A percentile compares a stretch with the other conserved stretches of the same genome.
These are phyloP conservation scores for Schizochytrium sp. DNA, from an alignment of 108 stramenopile species.

Conservation along the genomic window DNA sequence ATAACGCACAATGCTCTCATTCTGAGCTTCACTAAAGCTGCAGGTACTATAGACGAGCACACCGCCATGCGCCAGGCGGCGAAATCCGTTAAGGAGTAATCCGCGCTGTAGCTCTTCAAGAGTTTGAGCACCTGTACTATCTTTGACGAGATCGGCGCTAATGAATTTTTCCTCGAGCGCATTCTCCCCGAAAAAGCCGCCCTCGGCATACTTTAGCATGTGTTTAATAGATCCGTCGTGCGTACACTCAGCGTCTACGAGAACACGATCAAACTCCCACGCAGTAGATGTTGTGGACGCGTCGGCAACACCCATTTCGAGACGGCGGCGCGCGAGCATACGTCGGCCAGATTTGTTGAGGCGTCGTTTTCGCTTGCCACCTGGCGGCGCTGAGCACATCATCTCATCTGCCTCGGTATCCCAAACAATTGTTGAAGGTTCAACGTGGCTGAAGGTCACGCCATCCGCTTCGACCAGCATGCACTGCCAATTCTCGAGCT, in stretches of 20 bases:
- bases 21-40: constrained; percentile 69
- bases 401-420: constrained; percentile 40
- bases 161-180: background rate
- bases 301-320: background rate
- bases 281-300: background rate
- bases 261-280: constrained; percentile 62
- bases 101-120: constrained; percentile 66
- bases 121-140: background rate
- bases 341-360: constrained; percentile 74
- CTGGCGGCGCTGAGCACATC: background rate
- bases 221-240: constrained; percentile 76
- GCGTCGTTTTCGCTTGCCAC: constrained; percentile 61
- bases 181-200: background rate
- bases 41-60: constrained; percentile 80
- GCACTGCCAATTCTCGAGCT: constrained; percentile 25
- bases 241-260: constrained; percentile 89
- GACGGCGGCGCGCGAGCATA: constrained; percentile 48
- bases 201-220: constrained; percentile 22
- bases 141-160: constrained; percentile 34
- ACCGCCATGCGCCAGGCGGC: constrained; percentile 64
- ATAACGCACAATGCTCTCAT: constrained; percentile 72
- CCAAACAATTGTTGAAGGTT: constrained; percentile 46
- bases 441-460: constrained; percentile 15
- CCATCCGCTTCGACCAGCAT: constrained; percentile 28
- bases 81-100: constrained; percentile 64